Evolutionary conservation across 2,329 filamentous ascomycete species (phyloP), one percentile per base, ranked within the genome.

Genomic region (Fusarium humuli): DNA sequence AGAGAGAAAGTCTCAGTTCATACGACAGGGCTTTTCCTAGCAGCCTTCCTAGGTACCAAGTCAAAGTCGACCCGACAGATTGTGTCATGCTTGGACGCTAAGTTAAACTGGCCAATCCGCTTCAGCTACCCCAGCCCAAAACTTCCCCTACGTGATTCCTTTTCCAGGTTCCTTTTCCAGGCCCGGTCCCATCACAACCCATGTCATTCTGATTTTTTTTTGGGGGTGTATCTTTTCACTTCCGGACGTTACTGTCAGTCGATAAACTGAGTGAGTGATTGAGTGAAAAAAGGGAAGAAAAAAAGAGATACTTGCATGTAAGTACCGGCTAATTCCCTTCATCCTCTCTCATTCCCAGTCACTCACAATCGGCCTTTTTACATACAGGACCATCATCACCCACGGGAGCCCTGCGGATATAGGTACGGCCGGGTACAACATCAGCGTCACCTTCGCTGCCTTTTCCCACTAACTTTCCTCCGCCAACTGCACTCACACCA

Each of bases 41-140:
- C 34, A 53, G 49, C n/a, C 18, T 52, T 52, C 16, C 32, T 41
- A 53, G 34, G 49, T 53, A 53, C 49, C 23, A 53, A 27, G 49
- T 47, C 30, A 48, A 73, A 74, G 66, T 56, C 69, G 72, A 76
- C 74, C 76, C 75, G 74, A 77, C 76, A 77, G 73, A 77, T 77
- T 77, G 76, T 77, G 76, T 77, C 76, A 77, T 77, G 72, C 73
- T 76, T 66, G 48, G 54, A 60, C 75, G 71, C 76, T 75, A 75
- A 68, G 55, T 42, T 45, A 50, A 48, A 47, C 68, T 49, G 65
- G 32, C 75, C 76, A 77, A 77, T 77, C 69, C 53, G 47, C 32
- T 65, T 65, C 45, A 53, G 61, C 56, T 77, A 75, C 76, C 75
- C 75, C 76, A 73, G 76, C 64, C 66, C 61, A 65, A 77, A 69